Evolutionary conservation across 2,329 filamentous ascomycete species (phyloP).

Genomic region (Aspergillus floridensis): DNA sequence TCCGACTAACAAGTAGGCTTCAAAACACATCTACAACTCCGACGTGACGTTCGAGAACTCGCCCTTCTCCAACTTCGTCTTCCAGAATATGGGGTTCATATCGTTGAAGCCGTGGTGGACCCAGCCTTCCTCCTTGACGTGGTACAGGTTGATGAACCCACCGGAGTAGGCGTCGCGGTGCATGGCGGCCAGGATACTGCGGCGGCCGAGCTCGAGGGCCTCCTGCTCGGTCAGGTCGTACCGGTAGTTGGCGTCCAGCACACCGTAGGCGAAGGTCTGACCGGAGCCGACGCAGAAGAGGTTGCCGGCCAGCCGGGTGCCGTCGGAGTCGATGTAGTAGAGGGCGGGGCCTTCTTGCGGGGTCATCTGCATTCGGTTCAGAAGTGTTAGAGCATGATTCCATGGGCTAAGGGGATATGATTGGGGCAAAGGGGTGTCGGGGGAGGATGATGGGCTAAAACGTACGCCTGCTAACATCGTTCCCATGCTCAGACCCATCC

Average conservation of each 20-base stretch:
- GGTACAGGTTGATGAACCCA: slow-evolving; percentile 97
- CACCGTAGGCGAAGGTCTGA: slow-evolving; percentile 98
- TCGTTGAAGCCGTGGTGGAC: slow-evolving; percentile 98
- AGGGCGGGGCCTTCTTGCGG: slow-evolving; percentile 93
- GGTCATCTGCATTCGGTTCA: slow-evolving; percentile 29
- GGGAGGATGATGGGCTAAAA: neutral
- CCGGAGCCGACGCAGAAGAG: slow-evolving; percentile 97
- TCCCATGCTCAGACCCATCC: slow-evolving; percentile 97
- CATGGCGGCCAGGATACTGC: slow-evolving; percentile 92
- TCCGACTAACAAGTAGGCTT: too few species aligned
- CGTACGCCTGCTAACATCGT: slow-evolving; percentile 99
- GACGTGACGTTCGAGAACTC: slow-evolving; percentile 96
- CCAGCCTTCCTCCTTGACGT: slow-evolving; percentile 98
- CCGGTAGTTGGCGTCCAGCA: slow-evolving; percentile 90
- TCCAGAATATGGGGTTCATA: slow-evolving; percentile 99
- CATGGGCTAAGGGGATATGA: too few species aligned
- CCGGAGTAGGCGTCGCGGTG: slow-evolving; percentile 98
- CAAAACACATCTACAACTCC: too few species aligned
- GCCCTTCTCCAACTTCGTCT: slow-evolving; percentile 96
- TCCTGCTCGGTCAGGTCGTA: slow-evolving; percentile 87
- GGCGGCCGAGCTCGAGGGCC: slow-evolving; percentile 82
- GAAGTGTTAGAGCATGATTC: neutral
- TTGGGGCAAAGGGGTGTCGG: slow-evolving; percentile 37
- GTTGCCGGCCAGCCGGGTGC: slow-evolving; percentile 87
- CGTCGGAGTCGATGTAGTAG: slow-evolving; percentile 98